Evolutionary conservation across 352 stramenopile genomes (phyloP).

Genomic region (Pythium dissotocum): DNA sequence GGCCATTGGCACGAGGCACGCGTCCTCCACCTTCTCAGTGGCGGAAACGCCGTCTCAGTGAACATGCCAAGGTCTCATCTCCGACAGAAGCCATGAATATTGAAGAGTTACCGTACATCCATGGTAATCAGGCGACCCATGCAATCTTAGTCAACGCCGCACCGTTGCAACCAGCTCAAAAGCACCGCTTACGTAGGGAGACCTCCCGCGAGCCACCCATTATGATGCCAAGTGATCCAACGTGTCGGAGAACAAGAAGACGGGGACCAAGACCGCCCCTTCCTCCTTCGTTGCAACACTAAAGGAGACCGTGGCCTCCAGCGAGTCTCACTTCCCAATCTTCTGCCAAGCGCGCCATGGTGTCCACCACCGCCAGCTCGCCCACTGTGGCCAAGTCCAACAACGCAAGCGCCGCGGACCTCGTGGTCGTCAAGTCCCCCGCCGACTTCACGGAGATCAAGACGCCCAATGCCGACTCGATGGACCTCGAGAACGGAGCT

Average conservation of each 20-base stretch:
- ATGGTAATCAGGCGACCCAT: no score
- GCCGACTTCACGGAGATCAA: not conserved
- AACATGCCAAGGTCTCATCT: no score
- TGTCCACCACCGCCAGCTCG: not conserved
- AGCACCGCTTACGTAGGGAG: not conserved
- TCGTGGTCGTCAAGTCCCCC: conserved; percentile 6
- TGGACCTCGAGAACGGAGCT: conserved; percentile 23
- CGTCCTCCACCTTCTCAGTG: not conserved
- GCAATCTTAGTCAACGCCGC: no score
- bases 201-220: not conserved
- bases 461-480: not conserved
- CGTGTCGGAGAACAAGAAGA: no score
- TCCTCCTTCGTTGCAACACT: no score
- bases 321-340: not conserved
- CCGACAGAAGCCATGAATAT: no score
- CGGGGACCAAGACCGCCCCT: no score
- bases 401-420: not conserved
- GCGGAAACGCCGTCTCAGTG: not conserved
- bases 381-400: not conserved
- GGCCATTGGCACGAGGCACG: conserved; percentile 17
- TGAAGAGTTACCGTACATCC: no score
- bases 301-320: not conserved
- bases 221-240: not conserved
- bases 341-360: no score
- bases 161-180: not conserved